A percentile compares a stretch with the other conserved stretches of the same genome.
Conservation (phyloP, 768 basidiomycete species). For the Coprinellus micaceus region DNA sequence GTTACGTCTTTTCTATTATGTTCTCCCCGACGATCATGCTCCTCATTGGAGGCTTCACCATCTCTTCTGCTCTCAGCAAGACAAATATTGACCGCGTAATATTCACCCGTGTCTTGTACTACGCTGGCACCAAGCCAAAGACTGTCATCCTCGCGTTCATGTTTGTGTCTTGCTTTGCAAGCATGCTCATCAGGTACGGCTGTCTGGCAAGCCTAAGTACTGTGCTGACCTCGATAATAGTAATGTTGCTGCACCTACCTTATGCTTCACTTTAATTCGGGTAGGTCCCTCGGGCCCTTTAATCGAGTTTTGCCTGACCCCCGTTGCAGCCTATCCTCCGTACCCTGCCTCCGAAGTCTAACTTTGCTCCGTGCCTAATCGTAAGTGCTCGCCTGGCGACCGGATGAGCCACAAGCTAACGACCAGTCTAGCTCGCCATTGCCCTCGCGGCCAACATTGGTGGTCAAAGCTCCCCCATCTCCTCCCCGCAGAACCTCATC, state of each 20-base stretch:
- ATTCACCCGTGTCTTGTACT: slow-evolving; percentile 83
- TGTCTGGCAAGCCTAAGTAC: too few relatives aligned
- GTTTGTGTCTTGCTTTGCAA: slow-evolving; percentile 95
- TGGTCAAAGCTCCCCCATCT: slow-evolving; percentile 95
- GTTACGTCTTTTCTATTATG: slow-evolving; percentile 91
- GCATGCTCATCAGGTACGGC: slow-evolving; percentile 99
- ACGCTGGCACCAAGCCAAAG: slow-evolving; percentile 85
- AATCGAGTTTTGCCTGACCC: slow-evolving; percentile 1
- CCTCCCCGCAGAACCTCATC: slow-evolving; percentile 96
- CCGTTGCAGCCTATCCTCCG: slow-evolving; percentile 79
- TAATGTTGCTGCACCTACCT: slow-evolving; percentile 95
- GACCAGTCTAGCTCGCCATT: slow-evolving; percentile 70
- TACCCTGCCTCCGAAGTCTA: slow-evolving; percentile 80
- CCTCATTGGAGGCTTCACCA: slow-evolving; percentile 95
- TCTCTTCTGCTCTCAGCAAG: slow-evolving; percentile 93
- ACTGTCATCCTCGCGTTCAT: slow-evolving; percentile 91
- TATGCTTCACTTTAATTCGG: slow-evolving; percentile 94
- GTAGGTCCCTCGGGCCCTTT: slow-evolving; percentile 41
- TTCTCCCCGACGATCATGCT: slow-evolving; percentile 99
- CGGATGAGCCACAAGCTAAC: slow-evolving; percentile 4
- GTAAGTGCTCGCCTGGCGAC: slow-evolving; percentile 43
- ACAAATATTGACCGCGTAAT: slow-evolving; percentile 90
- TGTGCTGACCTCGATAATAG: slow-evolving; percentile 26
- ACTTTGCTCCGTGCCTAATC: slow-evolving; percentile 88
- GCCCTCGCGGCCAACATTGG: slow-evolving; percentile 98